phyloP scores from a whole-genome alignment of 2,329 filamentous ascomycete species.

The Sporothrix schenckii region DNA sequence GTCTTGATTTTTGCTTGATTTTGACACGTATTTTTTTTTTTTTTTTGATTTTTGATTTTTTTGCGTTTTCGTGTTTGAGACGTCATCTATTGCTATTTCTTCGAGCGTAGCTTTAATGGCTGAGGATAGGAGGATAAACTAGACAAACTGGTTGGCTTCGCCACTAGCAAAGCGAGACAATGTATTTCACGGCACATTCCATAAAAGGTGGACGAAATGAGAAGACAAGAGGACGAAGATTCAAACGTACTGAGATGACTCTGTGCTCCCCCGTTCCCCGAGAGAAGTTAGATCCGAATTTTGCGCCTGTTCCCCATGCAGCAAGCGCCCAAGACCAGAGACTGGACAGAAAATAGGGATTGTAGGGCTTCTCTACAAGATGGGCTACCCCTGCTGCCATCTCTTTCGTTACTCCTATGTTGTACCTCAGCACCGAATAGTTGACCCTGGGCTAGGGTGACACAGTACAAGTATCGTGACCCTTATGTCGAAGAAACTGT shows the following conservation, averaged over 20 bases:
- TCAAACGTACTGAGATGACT: not conserved
- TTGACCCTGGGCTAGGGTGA: not conserved
- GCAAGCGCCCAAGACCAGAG: not conserved
- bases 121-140: not conserved
- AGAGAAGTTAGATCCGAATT: not conserved
- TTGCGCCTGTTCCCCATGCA: not conserved
- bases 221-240: not conserved
- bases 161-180: not conserved
- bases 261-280: no score
- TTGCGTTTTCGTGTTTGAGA: not conserved
- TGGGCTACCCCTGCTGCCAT: not conserved
- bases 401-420: not conserved
- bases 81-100: not conserved
- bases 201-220: not conserved
- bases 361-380: not conserved
- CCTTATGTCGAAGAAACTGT: not conserved
- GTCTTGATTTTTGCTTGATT: not conserved
- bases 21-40: not conserved
- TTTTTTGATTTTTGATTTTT: not conserved
- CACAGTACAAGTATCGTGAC: not conserved
- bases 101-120: not conserved
- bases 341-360: not conserved
- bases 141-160: not conserved
- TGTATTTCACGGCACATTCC: not conserved
- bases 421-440: not conserved